Conservation (phyloP, 2,329 filamentous ascomycete genomes). For the Alternaria burnsii region DNA sequence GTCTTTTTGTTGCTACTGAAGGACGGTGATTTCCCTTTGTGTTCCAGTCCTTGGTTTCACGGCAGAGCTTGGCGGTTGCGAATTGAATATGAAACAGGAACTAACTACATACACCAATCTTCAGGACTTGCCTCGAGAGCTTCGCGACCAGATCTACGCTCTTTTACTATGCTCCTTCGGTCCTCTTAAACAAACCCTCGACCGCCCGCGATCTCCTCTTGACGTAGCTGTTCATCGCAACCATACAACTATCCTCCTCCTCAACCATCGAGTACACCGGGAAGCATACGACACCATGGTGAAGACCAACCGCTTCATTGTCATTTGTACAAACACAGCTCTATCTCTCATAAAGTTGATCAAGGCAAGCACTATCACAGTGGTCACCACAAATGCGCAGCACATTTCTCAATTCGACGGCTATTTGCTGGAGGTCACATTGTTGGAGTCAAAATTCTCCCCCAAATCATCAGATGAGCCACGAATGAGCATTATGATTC, state of each 20-base stretch:
- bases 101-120: no score
- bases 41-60: neutral
- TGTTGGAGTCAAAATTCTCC: no score
- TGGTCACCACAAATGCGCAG: no score
- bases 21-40: neutral
- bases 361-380: no score
- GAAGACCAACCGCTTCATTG: neutral
- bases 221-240: neutral
- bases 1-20: neutral
- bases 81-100: no score
- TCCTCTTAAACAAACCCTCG: accelerated
- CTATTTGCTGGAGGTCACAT: no score
- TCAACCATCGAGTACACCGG: neutral
- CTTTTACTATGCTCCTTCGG: neutral
- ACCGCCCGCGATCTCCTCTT: accelerated
- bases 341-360: no score
- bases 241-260: neutral
- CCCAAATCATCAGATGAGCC: no score
- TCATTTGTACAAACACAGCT: neutral
- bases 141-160: neutral
- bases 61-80: neutral
- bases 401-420: no score
- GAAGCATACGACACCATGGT: neutral
- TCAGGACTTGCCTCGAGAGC: neutral
- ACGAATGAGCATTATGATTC: no score